Conservation (phyloP, 345 rosid species). For the Gossypium rotundifolium region DNA sequence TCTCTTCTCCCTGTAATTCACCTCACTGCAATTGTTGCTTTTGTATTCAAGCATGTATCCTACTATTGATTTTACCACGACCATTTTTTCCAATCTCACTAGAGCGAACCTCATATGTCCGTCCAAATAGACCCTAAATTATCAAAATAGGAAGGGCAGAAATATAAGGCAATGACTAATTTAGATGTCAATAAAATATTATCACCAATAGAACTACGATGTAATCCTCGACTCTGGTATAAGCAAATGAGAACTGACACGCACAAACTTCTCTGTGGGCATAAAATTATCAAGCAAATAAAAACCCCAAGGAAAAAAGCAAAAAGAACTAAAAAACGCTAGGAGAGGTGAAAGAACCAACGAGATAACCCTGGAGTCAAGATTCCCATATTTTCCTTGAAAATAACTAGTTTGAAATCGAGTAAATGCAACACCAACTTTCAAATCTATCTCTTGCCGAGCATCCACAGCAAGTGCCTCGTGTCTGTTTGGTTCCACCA, state of each 20-base stretch:
- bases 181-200: not conserved
- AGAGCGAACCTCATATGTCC: not conserved
- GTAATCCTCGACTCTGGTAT: not conserved
- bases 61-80: not conserved
- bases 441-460: slow-evolving; percentile 97
- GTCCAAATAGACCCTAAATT: not conserved
- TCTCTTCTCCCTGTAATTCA: not conserved
- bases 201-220: not conserved
- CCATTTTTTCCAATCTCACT: not conserved
- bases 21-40: not conserved
- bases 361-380: slow-evolving; percentile 96
- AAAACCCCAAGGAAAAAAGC: slow-evolving; percentile 3
- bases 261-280: not conserved
- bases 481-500: slow-evolving; percentile 70
- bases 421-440: slow-evolving; percentile 98
- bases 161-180: not conserved
- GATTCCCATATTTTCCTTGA: slow-evolving; percentile 94
- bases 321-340: slow-evolving; percentile 1
- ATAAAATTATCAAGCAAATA: not conserved
- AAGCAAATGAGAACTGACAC: not conserved
- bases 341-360: slow-evolving; percentile 38
- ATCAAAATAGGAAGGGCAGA: not conserved
- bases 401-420: slow-evolving; percentile 88
- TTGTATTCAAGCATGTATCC: not conserved
- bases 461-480: slow-evolving; percentile 98